These are phyloP conservation scores for Ustilago vetiveriae DNA, from an alignment of 1,284 basidiomycete genomes.

Conservation along the genomic window DNA sequence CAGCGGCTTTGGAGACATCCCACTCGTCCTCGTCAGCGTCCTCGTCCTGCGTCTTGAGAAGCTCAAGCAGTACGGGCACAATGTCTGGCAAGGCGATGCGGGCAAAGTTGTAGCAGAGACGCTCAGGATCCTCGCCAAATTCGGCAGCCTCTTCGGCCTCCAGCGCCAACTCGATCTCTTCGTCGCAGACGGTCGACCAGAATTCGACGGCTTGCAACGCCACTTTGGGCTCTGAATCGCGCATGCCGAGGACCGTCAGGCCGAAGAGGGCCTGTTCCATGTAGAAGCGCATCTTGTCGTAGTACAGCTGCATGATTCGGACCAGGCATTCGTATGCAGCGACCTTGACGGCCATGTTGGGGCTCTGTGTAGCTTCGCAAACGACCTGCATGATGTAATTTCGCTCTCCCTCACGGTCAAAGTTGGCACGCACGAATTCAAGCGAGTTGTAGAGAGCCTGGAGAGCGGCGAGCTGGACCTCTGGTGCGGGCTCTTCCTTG, in stretches of 20 bases:
- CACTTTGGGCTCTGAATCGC: slow-evolving; percentile 87
- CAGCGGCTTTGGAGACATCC: slow-evolving; percentile 98
- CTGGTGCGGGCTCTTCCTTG: slow-evolving; percentile 86
- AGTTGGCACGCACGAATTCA: slow-evolving; percentile 97
- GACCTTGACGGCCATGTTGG: slow-evolving; percentile 75
- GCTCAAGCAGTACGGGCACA: slow-evolving; percentile 86
- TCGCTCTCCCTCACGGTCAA: slow-evolving; percentile 85
- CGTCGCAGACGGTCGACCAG: slow-evolving; percentile 99
- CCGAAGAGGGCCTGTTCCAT: slow-evolving; percentile 99
- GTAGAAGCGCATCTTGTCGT: slow-evolving; percentile 99
- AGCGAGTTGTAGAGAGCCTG: slow-evolving; percentile 93
- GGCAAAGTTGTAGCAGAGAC: slow-evolving; percentile 89
- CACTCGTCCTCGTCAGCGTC: slow-evolving; percentile 98
- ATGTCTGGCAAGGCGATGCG: slow-evolving; percentile 94
- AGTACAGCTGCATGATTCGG: slow-evolving; percentile 96
- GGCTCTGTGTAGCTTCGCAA: slow-evolving; percentile 94
- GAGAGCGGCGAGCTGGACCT: slow-evolving; percentile 95
- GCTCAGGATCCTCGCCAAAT: slow-evolving; percentile 88
- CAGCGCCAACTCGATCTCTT: slow-evolving; percentile 91
- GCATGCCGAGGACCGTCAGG: slow-evolving; percentile 98
- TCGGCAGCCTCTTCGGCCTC: slow-evolving; percentile 93
- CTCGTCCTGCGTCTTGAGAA: slow-evolving; percentile 92
- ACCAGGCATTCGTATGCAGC: slow-evolving; percentile 87
- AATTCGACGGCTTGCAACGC: slow-evolving; percentile 98
- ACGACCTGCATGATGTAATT: slow-evolving; percentile 99